Percentiles rank a stretch among this genome's conserved stretches.
Conservation (phyloP, 2,329 filamentous ascomycete genomes). For the Rutstroemia sp. region DNA sequence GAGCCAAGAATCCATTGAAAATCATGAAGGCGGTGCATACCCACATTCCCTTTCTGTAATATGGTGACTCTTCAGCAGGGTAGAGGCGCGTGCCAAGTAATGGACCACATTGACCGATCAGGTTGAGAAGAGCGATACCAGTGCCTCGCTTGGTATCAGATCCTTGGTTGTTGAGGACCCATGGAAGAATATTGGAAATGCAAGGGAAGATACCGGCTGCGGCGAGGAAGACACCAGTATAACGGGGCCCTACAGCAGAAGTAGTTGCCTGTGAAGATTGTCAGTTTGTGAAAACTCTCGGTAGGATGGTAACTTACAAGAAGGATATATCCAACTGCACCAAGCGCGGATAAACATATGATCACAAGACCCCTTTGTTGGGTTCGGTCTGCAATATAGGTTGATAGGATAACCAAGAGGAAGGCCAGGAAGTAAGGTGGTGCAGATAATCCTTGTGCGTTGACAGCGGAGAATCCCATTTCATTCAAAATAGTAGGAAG, state of each 20-base stretch:
- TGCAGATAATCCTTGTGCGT: constrained; percentile 64
- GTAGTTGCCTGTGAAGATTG: constrained; percentile 31
- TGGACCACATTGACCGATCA: constrained; percentile 59
- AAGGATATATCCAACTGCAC: constrained; percentile 56
- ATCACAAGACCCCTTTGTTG: constrained; percentile 58
- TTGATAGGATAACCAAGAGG: constrained; percentile 51
- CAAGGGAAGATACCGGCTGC: constrained; percentile 58
- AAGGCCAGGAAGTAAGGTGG: constrained; percentile 65
- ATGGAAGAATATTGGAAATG: constrained; percentile 64
- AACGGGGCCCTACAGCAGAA: constrained; percentile 36
- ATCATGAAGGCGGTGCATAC: constrained; percentile 57
- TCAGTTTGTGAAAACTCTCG: too few species aligned
- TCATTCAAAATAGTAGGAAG: constrained; percentile 53
- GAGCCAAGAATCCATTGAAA: constrained; percentile 47
- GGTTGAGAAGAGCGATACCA: constrained; percentile 58
- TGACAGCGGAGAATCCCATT: constrained; percentile 61
- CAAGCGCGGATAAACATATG: constrained; percentile 46
- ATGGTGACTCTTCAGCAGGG: constrained; percentile 40
- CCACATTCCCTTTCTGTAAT: constrained; percentile 46
- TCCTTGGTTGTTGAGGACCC: constrained; percentile 64
- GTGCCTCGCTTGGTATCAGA: constrained; percentile 59
- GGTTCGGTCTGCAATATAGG: constrained; percentile 57
- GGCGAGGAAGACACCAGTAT: constrained; percentile 43
- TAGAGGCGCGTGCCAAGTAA: constrained; percentile 58
- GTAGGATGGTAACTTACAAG: constrained; percentile 36